Percentiles rank a stretch among this genome's conserved stretches.
Conservation (phyloP, 2,329 filamentous ascomycete genomes). For the Nemania bipapillata region DNA sequence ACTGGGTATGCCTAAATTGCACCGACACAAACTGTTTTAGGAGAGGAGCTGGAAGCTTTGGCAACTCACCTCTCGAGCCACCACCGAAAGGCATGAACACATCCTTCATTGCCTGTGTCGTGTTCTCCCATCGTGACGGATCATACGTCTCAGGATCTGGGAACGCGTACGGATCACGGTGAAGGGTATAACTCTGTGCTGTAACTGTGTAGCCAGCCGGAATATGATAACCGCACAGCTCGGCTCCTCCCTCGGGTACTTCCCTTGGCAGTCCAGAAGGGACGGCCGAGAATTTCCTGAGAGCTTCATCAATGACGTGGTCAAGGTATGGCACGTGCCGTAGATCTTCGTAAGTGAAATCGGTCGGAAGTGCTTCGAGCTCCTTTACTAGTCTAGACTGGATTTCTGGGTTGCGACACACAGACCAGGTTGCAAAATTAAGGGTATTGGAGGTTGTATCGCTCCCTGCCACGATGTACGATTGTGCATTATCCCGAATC, state of each 20-base stretch:
- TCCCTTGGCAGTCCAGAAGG: constrained; percentile 51
- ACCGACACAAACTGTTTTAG: not conserved
- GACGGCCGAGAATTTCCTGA: constrained; percentile 52
- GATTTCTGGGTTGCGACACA: constrained; percentile 50
- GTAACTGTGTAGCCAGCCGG: constrained; percentile 52
- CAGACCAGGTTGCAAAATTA: constrained; percentile 59
- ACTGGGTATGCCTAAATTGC: not conserved
- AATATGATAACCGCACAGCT: constrained; percentile 51
- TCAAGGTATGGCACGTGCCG: constrained; percentile 52
- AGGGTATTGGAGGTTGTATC: constrained; percentile 64
- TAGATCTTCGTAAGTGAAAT: constrained; percentile 49
- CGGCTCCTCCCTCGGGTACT: constrained; percentile 50
- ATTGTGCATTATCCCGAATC: constrained; percentile 34
- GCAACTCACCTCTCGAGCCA: constrained; percentile 46
- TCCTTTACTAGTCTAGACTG: constrained; percentile 42
- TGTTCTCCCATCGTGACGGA: constrained; percentile 43
- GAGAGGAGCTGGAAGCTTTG: not conserved
- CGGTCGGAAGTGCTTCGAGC: constrained; percentile 39
- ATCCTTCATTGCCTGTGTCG: constrained; percentile 46
- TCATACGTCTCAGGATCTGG: constrained; percentile 51
- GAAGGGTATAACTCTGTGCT: constrained; percentile 56
- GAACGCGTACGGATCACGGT: constrained; percentile 53
- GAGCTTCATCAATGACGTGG: constrained; percentile 46
- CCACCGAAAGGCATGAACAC: constrained; percentile 48
- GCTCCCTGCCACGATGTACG: constrained; percentile 62